Evolutionary conservation across 2,329 filamentous ascomycete genomes (phyloP), one percentile per base, ranked within the genome.

Genomic region (Ophiobolus disseminans): DNA sequence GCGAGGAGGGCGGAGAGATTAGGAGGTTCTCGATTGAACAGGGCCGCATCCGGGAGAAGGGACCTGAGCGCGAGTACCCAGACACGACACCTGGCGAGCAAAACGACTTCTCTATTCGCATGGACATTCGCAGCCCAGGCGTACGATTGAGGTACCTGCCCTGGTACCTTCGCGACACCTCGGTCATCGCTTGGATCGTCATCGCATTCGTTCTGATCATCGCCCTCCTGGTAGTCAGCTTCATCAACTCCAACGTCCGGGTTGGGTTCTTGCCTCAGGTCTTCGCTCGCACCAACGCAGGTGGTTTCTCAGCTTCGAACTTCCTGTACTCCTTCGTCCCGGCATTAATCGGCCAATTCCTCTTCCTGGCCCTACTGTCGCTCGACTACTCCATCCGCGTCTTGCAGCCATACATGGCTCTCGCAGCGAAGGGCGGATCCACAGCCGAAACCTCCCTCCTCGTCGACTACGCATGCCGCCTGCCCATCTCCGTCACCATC

Each of bases 311-410:
- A 1, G 79, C 89, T 0, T 90, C 91, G 40, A 91, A 96, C 73
- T 97, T 97, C 74, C 76, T 96, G 40, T 97, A 91, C 77, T 85
- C 83, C 52, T 91, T 92, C 72, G 46, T 92, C 17, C 89, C 89
- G 0, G 83, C 86, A 2, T 60, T 88, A 0, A 67, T 91, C 21
- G 89, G 86, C 4, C 83, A 86, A 63, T 58, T 88, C 13, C 74
- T 90, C 39, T 89, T 87, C 68, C 80, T 91, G 36, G 70, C 82
- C 40, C 86, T 90, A 69, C 82, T 88, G 53, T 80, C 82, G 23
- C 73, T 91, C 46, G 88, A 91, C 63, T 79, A 84, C 65, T 78
- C 82, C 2, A 68, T 90, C 49, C 84, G 88, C 43, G 78, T 85
- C 23, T 79, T 91, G 3, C 82, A 86, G 57, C 88, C 89, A 0